phyloP scores from a whole-genome alignment of 2,329 filamentous ascomycete genomes.

The Colletotrichum tabaci region DNA sequence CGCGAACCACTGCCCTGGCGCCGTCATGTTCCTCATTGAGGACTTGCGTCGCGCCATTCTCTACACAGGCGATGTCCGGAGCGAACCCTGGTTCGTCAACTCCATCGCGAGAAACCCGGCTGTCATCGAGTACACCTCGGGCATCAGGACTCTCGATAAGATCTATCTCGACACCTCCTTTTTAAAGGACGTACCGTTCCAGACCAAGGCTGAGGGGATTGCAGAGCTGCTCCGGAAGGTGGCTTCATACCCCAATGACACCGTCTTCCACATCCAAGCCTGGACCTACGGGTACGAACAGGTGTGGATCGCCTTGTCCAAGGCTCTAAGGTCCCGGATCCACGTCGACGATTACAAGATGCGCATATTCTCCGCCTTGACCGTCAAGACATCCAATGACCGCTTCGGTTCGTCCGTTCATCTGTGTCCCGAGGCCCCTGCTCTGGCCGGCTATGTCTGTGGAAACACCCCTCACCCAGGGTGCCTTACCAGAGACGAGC shows the following conservation, averaged over 20 bases:
- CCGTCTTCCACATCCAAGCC: conserved; percentile 85
- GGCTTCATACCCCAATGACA: conserved; percentile 77
- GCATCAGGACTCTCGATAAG: conserved; percentile 78
- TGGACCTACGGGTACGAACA: conserved; percentile 96
- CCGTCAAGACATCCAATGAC: conserved; percentile 58
- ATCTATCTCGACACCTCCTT: conserved; percentile 95
- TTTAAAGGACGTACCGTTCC: conserved; percentile 61
- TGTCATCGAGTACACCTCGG: conserved; percentile 80
- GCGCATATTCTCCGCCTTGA: conserved; percentile 77
- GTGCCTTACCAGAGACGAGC: conserved; percentile 76
- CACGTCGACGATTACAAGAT: conserved; percentile 89
- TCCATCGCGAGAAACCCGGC: conserved; percentile 78
- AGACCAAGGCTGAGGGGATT: conserved; percentile 81
- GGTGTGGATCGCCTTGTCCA: conserved; percentile 87
- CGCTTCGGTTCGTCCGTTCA: conserved; percentile 58
- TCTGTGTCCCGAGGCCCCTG: conserved; percentile 72
- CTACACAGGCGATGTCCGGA: conserved; percentile 91
- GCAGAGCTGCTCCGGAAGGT: conserved; percentile 81
- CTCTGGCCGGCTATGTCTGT: conserved; percentile 80
- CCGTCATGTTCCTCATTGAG: conserved; percentile 94
- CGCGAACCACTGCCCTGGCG: conserved; percentile 92
- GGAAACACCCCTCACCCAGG: conserved; percentile 80
- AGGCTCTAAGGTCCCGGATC: conserved; percentile 77
- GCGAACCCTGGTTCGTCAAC: conserved; percentile 90
- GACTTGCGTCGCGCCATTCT: conserved; percentile 79